Evolutionary conservation across 148 eudicot species (phyloP), one percentile per base, ranked within the genome.

Genomic region (Spergularia bocconei): DNA sequence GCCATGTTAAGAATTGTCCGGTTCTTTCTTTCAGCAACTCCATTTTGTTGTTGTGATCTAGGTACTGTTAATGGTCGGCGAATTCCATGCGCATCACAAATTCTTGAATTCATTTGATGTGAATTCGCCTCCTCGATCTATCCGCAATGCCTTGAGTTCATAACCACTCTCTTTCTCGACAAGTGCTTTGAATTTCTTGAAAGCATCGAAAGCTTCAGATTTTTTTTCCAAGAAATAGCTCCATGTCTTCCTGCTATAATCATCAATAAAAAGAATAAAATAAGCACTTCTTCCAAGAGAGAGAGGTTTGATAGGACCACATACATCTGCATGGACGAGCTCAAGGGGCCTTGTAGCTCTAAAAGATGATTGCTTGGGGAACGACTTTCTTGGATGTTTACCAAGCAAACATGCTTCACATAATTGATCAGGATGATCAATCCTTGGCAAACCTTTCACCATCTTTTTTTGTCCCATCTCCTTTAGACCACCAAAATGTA

Each of bases 381-480:
- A 71, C 16, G 20, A 61, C 15, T 71, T 62, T 23, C 64, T 36
- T 29, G 33, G 33, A 15, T 63, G 63, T 13, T 78, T 78, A 29
- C 39, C 82, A 17, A 17, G 17, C 11, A 47, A n/a, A 50, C 77
- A 74, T 13, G 72, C 78, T 50, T 79, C 78, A 48, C 62, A 74
- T 2, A 79, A 12, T 51, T 74, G 67, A 29, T 29, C 36, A 29
- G 36, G 36, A 29, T 29, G 36, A 29, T 29, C 36, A 29, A 29
- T 29, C 36, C 36, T 29, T 29, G 36, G 36, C 36, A 29, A 29
- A 29, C 36, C 36, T 29, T 29, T 55, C 51, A 67, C 77, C 74
- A 67, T 68, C 1, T 74, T 68, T 50, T 51, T 74, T 1, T 33
- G 25, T 7, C 52, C 59, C 5, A 64, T 11, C 2, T 53, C 14